A percentile compares a stretch with the other conserved stretches of the same genome.
These are phyloP conservation scores for Populus alba DNA, from an alignment of 345 rosid genomes.

Conservation along the genomic window DNA sequence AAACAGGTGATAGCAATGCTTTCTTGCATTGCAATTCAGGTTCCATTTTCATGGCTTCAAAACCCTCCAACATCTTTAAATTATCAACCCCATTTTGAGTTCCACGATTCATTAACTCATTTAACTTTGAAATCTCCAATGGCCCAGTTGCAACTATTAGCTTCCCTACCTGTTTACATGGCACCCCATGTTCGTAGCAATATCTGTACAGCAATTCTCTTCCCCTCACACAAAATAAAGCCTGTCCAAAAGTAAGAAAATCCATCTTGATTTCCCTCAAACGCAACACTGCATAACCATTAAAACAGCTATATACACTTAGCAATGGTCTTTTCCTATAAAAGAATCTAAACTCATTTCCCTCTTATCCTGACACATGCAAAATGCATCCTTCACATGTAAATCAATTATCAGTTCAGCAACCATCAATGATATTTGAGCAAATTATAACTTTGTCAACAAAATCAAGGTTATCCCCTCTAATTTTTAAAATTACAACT, in stretches of 20 bases:
- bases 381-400: too few species aligned
- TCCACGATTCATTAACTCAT: constrained; percentile 52
- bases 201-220: constrained; percentile 68
- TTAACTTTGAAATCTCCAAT: constrained; percentile 58
- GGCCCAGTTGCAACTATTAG: constrained; percentile 72
- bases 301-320: too few species aligned
- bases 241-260: constrained; percentile 14
- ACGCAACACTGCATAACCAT: too few species aligned
- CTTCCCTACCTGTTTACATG: constrained; percentile 69
- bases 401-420: too few species aligned
- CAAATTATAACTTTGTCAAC: too few species aligned
- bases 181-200: constrained; percentile 52
- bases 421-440: too few species aligned
- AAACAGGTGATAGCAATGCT: constrained; percentile 69
- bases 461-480: too few species aligned
- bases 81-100: constrained; percentile 58
- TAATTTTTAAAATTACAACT: too few species aligned
- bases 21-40: constrained; percentile 71
- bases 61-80: constrained; percentile 65
- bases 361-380: too few species aligned
- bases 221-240: constrained; percentile 67
- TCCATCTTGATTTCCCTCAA: too few species aligned
- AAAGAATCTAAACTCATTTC: too few species aligned
- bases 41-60: constrained; percentile 77
- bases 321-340: too few species aligned